These are phyloP conservation scores for Lycium barbarum DNA, from an alignment of 257 asterid species.

Conservation along the genomic window DNA sequence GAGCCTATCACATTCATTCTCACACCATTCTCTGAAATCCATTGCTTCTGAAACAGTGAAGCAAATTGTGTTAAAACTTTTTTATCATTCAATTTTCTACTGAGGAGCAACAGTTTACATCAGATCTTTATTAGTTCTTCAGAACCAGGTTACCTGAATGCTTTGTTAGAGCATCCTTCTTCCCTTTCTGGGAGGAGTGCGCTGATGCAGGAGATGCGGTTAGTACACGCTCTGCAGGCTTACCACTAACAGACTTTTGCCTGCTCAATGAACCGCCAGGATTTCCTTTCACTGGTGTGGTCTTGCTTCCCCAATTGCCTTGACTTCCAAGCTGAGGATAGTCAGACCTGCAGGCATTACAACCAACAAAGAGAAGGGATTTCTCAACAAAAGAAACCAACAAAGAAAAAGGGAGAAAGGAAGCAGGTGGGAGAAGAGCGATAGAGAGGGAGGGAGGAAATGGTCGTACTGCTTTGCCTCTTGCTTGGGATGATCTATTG, in stretches of 20 bases:
- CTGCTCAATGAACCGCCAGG: slow-evolving; percentile 59
- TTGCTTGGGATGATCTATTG: slow-evolving; percentile 74
- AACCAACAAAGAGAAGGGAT: neutral
- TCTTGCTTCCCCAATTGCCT: slow-evolving; percentile 71
- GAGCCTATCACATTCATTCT: slow-evolving; percentile 86
- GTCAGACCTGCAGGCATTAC: slow-evolving; percentile 61
- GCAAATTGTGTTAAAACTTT: neutral
- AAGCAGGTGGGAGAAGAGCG: neutral
- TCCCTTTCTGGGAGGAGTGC: slow-evolving; percentile 63
- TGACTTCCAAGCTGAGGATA: slow-evolving; percentile 78
- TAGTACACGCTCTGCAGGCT: slow-evolving; percentile 50
- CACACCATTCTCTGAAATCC: slow-evolving; percentile 96
- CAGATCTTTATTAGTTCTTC: neutral
- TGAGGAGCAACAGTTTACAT: neutral
- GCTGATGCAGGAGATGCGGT: slow-evolving; percentile 56
- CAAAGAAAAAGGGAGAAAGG: neutral
- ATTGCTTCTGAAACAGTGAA: slow-evolving; percentile 70
- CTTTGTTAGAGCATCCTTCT: slow-evolving; percentile 58
- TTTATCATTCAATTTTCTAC: neutral
- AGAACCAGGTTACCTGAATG: slow-evolving; percentile 60
- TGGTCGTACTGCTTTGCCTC: slow-evolving; percentile 79
- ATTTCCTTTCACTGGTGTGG: slow-evolving; percentile 58
- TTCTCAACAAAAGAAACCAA: neutral
- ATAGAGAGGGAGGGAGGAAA: slow-evolving; percentile 26
- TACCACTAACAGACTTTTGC: slow-evolving; percentile 62